Conservation (phyloP, 768 basidiomycete species). For the Leccinellum luteum region DNA sequence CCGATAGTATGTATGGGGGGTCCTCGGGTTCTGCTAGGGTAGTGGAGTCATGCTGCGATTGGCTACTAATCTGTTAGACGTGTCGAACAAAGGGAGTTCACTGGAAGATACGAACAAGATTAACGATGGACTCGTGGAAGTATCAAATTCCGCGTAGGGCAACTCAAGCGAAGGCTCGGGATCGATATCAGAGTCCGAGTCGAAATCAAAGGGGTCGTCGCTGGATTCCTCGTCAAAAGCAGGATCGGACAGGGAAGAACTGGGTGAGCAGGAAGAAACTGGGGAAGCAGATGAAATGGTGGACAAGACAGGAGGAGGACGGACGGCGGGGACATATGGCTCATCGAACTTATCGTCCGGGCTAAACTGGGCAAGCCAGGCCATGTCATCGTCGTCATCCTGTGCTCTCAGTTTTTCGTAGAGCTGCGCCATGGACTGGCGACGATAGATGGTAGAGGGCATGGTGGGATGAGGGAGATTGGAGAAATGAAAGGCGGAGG, state of each 20-base stretch:
- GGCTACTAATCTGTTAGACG: conserved; percentile 20
- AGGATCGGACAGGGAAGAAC: conserved; percentile 18
- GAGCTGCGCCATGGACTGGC: conserved; percentile 36
- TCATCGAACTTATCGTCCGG: conserved; percentile 33
- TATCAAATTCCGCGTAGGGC: conserved; percentile 7
- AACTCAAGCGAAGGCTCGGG: conserved; percentile 20
- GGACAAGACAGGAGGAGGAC: conserved; percentile 22
- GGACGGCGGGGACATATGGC: conserved; percentile 19
- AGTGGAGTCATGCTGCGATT: conserved; percentile 9
- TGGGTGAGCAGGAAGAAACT: conserved; percentile 22
- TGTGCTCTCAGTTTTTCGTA: conserved; percentile 35
- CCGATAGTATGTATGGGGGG: conserved; percentile 13
- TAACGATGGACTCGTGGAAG: conserved; percentile 13
- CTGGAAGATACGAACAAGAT: conserved; percentile 22
- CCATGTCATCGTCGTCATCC: conserved; percentile 34
- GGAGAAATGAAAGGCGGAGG: conserved; percentile 17
- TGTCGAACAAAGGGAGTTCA: neutral
- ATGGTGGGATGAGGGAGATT: conserved; percentile 18
- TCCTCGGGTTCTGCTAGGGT: conserved; percentile 3
- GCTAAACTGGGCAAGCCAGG: conserved; percentile 35
- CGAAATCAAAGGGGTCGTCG: conserved; percentile 24
- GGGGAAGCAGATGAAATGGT: conserved; percentile 30
- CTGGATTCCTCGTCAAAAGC: conserved; percentile 21
- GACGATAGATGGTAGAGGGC: conserved; percentile 33
- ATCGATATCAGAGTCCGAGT: conserved; percentile 34